phyloP scores from a whole-genome alignment of 192 early-diverging fungal species.

The Backusella tuberculispora region DNA sequence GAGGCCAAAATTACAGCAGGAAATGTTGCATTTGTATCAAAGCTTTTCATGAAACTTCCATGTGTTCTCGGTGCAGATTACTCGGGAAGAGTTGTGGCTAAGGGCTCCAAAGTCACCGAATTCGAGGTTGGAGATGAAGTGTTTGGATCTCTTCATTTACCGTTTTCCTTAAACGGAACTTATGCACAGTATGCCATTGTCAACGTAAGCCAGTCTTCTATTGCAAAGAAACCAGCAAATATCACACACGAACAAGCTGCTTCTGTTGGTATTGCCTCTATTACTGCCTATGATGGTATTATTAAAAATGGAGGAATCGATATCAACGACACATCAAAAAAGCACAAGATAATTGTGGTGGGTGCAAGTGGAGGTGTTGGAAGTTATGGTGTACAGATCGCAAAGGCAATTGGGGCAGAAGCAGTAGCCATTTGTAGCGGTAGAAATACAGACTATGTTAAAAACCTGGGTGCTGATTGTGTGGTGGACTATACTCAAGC shows the following conservation, averaged over 20 bases:
- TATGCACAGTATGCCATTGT: conserved; percentile 29
- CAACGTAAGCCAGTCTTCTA: not conserved
- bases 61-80: conserved; percentile 29
- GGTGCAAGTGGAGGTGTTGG: conserved; percentile 60
- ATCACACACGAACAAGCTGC: conserved; percentile 20
- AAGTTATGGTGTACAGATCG: conserved; percentile 52
- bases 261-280: conserved; percentile 9
- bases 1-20: conserved; percentile 27
- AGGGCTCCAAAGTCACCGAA: conserved; percentile 23
- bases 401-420: conserved; percentile 55
- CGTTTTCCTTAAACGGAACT: conserved; percentile 19
- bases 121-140: conserved; percentile 37
- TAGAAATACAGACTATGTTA: conserved; percentile 51
- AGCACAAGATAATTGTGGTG: conserved; percentile 47
- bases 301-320: not conserved
- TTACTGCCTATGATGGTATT: conserved; percentile 21
- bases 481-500: conserved; percentile 58
- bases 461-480: conserved; percentile 56
- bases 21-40: not conserved
- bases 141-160: conserved; percentile 6
- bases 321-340: not conserved
- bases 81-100: conserved; percentile 23
- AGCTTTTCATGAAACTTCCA: not conserved
- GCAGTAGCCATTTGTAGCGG: conserved; percentile 58
- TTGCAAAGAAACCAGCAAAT: conserved; percentile 27